Evolutionary conservation across 108 stramenopile species (phyloP), one percentile per base, ranked within the genome.

Genomic region (Skeletonema costatum): DNA sequence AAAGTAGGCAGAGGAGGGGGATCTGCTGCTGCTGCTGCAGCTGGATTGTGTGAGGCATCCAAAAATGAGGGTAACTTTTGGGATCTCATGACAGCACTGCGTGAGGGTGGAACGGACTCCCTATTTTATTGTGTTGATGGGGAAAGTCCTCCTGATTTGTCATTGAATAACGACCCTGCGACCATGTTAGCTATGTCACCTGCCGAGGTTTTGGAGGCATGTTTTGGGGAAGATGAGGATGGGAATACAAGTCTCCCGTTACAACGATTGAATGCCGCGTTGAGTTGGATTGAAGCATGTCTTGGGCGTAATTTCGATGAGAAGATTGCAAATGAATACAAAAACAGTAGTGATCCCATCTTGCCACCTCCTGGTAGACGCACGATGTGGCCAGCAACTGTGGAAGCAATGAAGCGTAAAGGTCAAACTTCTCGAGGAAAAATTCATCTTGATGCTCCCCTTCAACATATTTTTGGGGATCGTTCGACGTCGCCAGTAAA

Each of bases 11-110:
- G 19, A 14, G 58, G 33, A n/a, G 56, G 35, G 32, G 46, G 33
- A 32, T 59, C 58, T 30, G 14, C 25, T 9, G 42, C 32, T 48
- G 35, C 16, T 56, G 58, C 44, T 32, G n/a, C n/a, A n/a, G 21
- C 35, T 32, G 38, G 17, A 12, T 33, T 29, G 25, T 30, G 36
- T 21, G 79, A 75, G 16, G 73, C 64, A 16, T 58, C 64, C 19
- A 39, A 64, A 36, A 78, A 77, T 33, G 90, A 93, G 67, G 88
- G 90, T 19, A 86, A 93, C 65, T 79, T 87, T 19, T 93, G 92
- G 92, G 65, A 74, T 66, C 77, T 93, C 19, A 35, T 93, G 63
- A 46, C 78, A 0, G 46, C 66, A 17, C 64, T 93, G 11, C 88
- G 92, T 9, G 70, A 66, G 16, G 64, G 82, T 14, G 86, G 90